phyloP scores from a whole-genome alignment of 2,329 filamentous ascomycete species.

The Botrytis paeoniae region DNA sequence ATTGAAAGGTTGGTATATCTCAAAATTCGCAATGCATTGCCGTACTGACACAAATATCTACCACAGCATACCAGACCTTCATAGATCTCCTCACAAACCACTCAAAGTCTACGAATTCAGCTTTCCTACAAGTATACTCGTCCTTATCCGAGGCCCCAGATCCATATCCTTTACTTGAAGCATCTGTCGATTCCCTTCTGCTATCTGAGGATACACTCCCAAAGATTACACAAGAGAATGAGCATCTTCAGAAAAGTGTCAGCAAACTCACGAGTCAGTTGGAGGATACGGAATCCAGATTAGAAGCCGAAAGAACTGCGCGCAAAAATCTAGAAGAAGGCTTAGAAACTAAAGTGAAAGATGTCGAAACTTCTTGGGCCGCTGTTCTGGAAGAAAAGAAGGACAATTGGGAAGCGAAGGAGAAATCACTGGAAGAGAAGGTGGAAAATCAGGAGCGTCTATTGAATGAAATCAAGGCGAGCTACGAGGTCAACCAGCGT shows the following conservation, averaged over 20 bases:
- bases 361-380: slow-evolving; percentile 85
- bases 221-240: slow-evolving; percentile 83
- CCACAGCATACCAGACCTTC: slow-evolving; percentile 86
- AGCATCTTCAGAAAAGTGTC: slow-evolving; percentile 78
- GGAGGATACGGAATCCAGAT: slow-evolving; percentile 74
- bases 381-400: slow-evolving; percentile 90
- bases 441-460: slow-evolving; percentile 90
- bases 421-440: slow-evolving; percentile 88
- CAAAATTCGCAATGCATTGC: neutral
- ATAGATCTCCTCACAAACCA: slow-evolving; percentile 96
- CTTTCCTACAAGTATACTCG: slow-evolving; percentile 90
- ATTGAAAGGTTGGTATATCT: slow-evolving; percentile 65
- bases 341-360: slow-evolving; percentile 77
- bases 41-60: neutral
- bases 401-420: slow-evolving; percentile 94
- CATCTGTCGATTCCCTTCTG: slow-evolving; percentile 90
- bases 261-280: slow-evolving; percentile 73
- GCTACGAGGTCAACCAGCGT: slow-evolving; percentile 92
- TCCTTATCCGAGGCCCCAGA: slow-evolving; percentile 93
- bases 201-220: slow-evolving; percentile 90
- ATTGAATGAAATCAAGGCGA: slow-evolving; percentile 92
- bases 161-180: slow-evolving; percentile 92
- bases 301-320: slow-evolving; percentile 73
- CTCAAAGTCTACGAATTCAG: slow-evolving; percentile 88
- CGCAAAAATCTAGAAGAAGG: slow-evolving; percentile 73